Conservation (phyloP, 441 rosid genomes). For the Syzygium syzygioides region DNA sequence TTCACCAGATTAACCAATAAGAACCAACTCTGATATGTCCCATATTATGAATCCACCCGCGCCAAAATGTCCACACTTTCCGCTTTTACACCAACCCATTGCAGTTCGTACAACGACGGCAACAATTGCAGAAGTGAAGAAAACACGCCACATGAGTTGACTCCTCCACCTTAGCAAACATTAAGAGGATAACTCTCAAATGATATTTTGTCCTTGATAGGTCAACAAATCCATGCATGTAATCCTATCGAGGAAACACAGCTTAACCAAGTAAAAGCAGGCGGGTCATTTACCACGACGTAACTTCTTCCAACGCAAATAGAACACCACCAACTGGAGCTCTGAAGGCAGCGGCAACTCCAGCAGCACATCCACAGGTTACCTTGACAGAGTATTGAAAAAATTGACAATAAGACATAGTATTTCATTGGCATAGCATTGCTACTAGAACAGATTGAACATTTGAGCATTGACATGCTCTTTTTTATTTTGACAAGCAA, state of each 20-base stretch:
- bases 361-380: conserved; percentile 99
- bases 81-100: conserved; percentile 97
- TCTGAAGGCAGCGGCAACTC: conserved; percentile 99
- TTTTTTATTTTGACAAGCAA: neutral
- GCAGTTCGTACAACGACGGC: conserved; percentile 98
- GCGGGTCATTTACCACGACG: conserved; percentile 66
- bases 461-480: neutral
- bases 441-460: neutral
- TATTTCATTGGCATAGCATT: conserved; percentile 8
- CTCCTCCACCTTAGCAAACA: conserved; percentile 88
- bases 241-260: neutral
- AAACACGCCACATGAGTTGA: conserved; percentile 99
- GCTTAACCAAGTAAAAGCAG: neutral
- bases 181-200: neutral
- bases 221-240: neutral
- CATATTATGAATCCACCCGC: conserved; percentile 95
- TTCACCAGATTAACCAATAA: conserved; percentile 10
- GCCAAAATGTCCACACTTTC: conserved; percentile 97
- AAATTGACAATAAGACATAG: conserved; percentile 19
- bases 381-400: conserved; percentile 64
- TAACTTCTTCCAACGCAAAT: conserved; percentile 96
- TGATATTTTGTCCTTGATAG: neutral
- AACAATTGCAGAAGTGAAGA: conserved; percentile 95
- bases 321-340: conserved; percentile 99
- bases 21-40: conserved; percentile 88